Percentiles rank a stretch among this genome's conserved stretches.
Evolutionary conservation across 164 flowering plant genomes (phyloP).

Genomic region (Umbilicus rupestris): DNA sequence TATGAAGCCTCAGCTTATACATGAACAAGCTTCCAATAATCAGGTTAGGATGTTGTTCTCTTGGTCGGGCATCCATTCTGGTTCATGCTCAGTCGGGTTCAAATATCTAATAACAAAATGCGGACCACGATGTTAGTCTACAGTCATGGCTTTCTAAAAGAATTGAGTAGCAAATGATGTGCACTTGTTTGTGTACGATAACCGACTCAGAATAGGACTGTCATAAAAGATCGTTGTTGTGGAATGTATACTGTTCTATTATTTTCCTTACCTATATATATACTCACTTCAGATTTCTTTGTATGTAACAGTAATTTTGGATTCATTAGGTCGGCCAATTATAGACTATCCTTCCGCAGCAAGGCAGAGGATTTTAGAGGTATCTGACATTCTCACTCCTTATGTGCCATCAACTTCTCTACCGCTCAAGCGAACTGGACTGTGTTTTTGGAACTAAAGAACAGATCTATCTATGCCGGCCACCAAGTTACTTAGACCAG

Average conservation of each 20-base stretch:
- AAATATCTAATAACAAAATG: neutral
- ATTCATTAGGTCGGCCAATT: neutral
- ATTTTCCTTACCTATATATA: no score
- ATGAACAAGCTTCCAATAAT: conserved; percentile 48
- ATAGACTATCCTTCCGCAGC: neutral
- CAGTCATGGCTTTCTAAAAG: neutral
- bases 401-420: no score
- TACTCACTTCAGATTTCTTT: neutral
- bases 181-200: no score
- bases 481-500: no score
- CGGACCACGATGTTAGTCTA: no score
- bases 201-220: no score
- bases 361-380: neutral
- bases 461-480: no score
- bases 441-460: no score
- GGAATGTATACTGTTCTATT: no score
- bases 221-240: no score
- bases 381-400: neutral
- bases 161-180: no score
- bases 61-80: neutral
- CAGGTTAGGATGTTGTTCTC: conserved; percentile 30
- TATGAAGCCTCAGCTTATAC: conserved; percentile 43
- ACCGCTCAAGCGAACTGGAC: no score
- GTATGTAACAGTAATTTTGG: neutral
- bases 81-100: neutral